phyloP scores from a whole-genome alignment of 345 rosid species.

The Acer yangbiense region DNA sequence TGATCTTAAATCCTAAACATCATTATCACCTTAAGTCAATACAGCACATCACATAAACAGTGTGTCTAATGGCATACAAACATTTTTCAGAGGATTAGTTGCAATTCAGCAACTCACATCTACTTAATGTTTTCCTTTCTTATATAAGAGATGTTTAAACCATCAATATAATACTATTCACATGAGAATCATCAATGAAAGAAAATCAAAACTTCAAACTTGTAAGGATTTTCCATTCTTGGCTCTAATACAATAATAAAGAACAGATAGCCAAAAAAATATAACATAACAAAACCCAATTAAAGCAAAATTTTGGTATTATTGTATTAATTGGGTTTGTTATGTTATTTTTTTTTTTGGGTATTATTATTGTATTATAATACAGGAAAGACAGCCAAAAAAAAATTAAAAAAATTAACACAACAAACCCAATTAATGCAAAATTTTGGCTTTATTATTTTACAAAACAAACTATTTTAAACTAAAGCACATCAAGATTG shows the following conservation, averaged over 20 bases:
- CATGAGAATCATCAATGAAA: background rate
- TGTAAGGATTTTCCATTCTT: too few species aligned
- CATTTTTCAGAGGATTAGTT: background rate
- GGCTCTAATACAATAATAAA: too few species aligned
- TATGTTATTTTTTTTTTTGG: too few species aligned
- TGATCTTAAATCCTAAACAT: background rate
- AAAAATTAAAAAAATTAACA: background rate
- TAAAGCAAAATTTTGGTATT: too few species aligned
- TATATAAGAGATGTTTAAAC: background rate
- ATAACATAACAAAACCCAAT: background rate
- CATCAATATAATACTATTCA: background rate
- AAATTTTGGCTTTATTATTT: slow-evolving; percentile 10
- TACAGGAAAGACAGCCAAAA: too few species aligned
- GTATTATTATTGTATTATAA: too few species aligned
- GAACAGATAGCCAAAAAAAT: too few species aligned
- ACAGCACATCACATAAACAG: background rate
- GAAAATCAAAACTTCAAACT: too few species aligned
- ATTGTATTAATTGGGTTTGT: too few species aligned
- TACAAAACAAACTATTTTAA: slow-evolving; percentile 5
- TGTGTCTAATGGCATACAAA: background rate
- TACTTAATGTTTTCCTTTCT: background rate
- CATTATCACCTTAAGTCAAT: background rate
- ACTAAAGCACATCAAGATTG: slow-evolving; percentile 4
- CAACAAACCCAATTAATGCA: background rate
- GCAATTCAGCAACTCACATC: background rate